Base-by-base conservation (phyloP, 2,329 filamentous ascomycete genomes). In the Myriosclerotinia duriaeana region DNA sequence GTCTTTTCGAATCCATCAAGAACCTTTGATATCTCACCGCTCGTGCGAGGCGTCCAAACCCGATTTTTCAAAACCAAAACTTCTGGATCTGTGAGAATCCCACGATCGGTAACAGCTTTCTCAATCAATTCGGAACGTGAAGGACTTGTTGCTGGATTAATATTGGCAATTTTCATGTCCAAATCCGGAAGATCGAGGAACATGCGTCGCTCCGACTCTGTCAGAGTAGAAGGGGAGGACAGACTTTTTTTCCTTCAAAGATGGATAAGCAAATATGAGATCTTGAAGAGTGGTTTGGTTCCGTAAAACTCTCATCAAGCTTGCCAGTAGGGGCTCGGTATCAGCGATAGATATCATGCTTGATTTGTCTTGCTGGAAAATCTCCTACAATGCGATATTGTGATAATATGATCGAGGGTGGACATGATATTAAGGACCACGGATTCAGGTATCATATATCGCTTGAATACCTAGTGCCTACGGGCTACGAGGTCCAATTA, bases 231-330 rank as follows among this genome's bases (percentile, higher is more conserved):
- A 58, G 53, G 66, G 8, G 48, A 54, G n/a, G 30, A 36, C 15
- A 67, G 66, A 20, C 26, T n/a, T 17, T 67, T 67, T 67, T 40
- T 67, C 53, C 53, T 42, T 67, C 44, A 67, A 52, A 53, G 61
- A 52, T 59, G 62, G 48, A 48, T 50, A 67, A 48, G 50, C 66
- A 48, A 54, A 54, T 40, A 65, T 34, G 34, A 67, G 61, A 42
- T 65, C 46, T 65, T 67, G 38, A 26, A 53, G 53, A 9, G 54
- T 65, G 9, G 54, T 67, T 42, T 44, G 20, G 17, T 61, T 52
- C 30, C 61, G 61, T 55, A 67, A 60, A 15, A 60, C 54, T n/a
- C 66, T 65, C 50, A 34, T 67, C 12, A 26, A 53, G 36, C 36
- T 50, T 22, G 46, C 38, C 36, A 67, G 30, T 52, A 62, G 22